These are phyloP conservation scores for Stylosanthes scabra DNA, from an alignment of 331 rosid species.

Conservation along the genomic window DNA sequence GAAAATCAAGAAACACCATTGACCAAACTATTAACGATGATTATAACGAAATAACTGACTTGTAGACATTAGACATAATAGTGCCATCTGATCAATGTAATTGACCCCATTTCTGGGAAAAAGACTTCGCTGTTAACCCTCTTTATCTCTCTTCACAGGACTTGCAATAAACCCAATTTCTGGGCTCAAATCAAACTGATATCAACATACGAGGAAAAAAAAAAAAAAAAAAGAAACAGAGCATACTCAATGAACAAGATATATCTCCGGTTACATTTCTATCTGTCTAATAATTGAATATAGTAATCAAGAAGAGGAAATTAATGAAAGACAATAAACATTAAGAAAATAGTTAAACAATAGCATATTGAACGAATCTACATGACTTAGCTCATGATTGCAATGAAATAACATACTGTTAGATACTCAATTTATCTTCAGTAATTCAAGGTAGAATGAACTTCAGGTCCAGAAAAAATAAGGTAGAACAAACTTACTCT, in stretches of 20 bases:
- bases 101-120: no score
- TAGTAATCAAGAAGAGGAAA: background rate
- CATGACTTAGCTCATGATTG: conserved; percentile 1
- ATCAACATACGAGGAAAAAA: background rate
- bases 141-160: conserved; percentile 14
- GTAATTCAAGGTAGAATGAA: conserved; percentile 35
- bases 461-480: conserved; percentile 39
- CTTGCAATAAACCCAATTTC: conserved; percentile 4
- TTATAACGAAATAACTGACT: background rate
- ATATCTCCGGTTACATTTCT: conserved; percentile 9
- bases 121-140: background rate
- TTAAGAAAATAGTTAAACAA: background rate
- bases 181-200: conserved; percentile 1
- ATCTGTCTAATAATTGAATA: conserved; percentile 4
- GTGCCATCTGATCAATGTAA: background rate
- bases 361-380: conserved; percentile 16
- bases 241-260: conserved; percentile 9
- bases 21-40: background rate
- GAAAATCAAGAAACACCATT: background rate
- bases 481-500: conserved; percentile 63
- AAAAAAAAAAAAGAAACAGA: background rate
- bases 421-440: conserved; percentile 9
- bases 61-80: background rate
- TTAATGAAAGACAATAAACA: background rate
- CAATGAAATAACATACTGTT: conserved; percentile 8